A percentile compares a stretch with the other conserved stretches of the same genome.
phyloP scores from a whole-genome alignment of 345 rosid species.

The Excoecaria cochinchinensis region DNA sequence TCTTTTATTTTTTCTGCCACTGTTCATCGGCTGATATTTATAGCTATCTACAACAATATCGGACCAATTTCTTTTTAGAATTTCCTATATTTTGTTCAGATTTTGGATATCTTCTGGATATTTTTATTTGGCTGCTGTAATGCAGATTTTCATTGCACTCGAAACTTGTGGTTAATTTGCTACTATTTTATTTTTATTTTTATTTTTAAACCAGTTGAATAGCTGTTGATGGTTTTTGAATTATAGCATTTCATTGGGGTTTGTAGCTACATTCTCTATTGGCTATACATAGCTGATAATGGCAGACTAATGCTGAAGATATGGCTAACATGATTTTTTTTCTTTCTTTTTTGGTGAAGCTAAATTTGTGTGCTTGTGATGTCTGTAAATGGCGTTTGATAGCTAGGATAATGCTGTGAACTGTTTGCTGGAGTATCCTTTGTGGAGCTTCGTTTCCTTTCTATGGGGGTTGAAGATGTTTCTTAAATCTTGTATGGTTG shows the following conservation, averaged over 20 bases:
- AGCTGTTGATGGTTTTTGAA: no score
- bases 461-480: background rate
- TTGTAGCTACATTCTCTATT: no score
- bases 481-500: background rate
- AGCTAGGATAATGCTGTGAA: background rate
- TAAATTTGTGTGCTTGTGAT: background rate
- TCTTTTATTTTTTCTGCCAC: background rate
- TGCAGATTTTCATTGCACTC: background rate
- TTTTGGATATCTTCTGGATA: background rate
- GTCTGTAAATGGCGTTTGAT: background rate
- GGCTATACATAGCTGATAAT: no score
- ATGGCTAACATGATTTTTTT: no score
- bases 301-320: no score
- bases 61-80: background rate
- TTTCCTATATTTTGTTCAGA: background rate
- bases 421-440: background rate
- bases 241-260: no score
- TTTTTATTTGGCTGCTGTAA: background rate
- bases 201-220: background rate
- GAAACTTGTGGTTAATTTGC: background rate
- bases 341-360: no score
- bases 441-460: background rate
- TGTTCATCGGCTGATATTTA: background rate
- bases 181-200: background rate
- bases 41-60: background rate